Base-by-base conservation (phyloP, 2,329 filamentous ascomycete genomes). In the Fusarium sp. region DNA sequence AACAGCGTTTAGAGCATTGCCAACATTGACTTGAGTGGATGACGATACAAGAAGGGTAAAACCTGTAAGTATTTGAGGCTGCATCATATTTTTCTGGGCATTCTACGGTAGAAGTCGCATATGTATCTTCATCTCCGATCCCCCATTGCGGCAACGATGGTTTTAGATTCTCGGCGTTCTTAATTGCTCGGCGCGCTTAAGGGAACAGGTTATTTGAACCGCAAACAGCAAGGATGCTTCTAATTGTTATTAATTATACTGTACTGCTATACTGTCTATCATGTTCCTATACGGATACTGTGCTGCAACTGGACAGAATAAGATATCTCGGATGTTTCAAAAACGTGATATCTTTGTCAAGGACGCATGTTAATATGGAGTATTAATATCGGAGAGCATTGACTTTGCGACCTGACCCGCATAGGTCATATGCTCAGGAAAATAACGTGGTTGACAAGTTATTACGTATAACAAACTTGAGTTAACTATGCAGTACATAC, bases 291-390 rank as follows among this genome's bases (percentile, higher is more conserved):
- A 47, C n/a, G n/a, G n/a, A n/a, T 58, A 15, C 31, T 26, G 29
- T 21, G 18, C 31, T 18, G 31, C 31, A 28, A 57, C 31, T 63
- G 49, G 58, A 48, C 16, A 18, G 18, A 23, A 42, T 20, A n/a
- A 24, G 26, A 63, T n/a, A 35, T 39, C 28, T 69, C 18, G 53
- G 48, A 64, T 24, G 39, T 23, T 28, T 29, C 35, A 48, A 33
- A 54, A 41, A 41, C 20, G 41, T 42, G 60, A 42, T 47, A 47
- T 59, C 37, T 47, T 42, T 31, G 42, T 43, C 8, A 66, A 43
- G 6, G 13, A 39, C 48, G 46, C 41, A 54, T 52, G 38, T 44
- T 49, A 59, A 68, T 46, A 64, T 48, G 65, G 54, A 44, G 65
- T 61, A 56, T 37, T n/a, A 48, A 57, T 20, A 49, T 37, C 42